Evolutionary conservation across 352 stramenopile species (phyloP), one percentile per base, ranked within the genome.

Genomic region (Pythium aristosporum): DNA sequence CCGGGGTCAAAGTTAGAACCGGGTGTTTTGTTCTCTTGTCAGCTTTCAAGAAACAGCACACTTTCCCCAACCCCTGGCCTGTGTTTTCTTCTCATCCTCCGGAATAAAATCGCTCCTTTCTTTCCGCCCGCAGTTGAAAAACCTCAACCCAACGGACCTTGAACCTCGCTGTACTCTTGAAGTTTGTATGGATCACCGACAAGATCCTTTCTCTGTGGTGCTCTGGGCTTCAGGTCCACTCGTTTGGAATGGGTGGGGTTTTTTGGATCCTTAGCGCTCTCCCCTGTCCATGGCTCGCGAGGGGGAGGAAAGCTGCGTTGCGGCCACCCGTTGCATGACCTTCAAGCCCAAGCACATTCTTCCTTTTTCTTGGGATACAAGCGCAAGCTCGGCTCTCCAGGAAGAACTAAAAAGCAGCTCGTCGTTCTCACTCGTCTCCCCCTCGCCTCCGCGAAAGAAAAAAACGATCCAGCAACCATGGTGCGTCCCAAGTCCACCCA

Each of bases 351-450:
- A 30, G 55, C 59, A 61, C 61, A 68, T 69, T 72, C 61, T 72
- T 69, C 66, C 36, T 63, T 72, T 72, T 72, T 72, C 61, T 72
- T 72, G 60, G 59, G 54, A 66, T 66, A 62, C 64, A 58, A 63
- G 57, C 54, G 51, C 52, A 61, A 67, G 46, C 56, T 64, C 55
- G 49, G 39, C 37, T 54, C 48, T 48, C 46, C 55, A 56, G 49
- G 44, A 51, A 64, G 42, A 65, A 61, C 32, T 57, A 68, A 49
- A 63, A 59, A 59, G 48, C 44, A 30, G 18, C 63, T 57, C 46
- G 49, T 61, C 41, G 43, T 58, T 42, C 51, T 20, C 43, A 60
- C 25, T 65, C 39, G 44, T 48, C 30, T 32, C 36, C 39, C 20
- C 47, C 46, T 67, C 57, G 46, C 53, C 10, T 65, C 54, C 65